Base-by-base conservation (phyloP, 2,329 filamentous ascomycete genomes). In the Ophiocordyceps camponoti-leonardi region DNA sequence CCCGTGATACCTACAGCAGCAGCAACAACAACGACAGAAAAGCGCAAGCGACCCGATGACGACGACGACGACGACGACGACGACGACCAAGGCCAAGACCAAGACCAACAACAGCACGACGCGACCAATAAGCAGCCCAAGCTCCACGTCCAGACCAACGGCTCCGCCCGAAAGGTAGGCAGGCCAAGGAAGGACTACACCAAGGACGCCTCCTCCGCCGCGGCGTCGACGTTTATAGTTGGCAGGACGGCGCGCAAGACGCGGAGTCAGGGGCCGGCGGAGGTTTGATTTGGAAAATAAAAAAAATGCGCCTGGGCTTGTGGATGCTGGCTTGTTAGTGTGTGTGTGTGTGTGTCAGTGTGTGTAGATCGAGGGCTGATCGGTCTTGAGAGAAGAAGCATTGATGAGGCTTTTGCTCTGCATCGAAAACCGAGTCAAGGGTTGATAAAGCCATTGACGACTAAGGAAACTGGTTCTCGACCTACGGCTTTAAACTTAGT, bases 71-170 rank as follows among this genome's bases (percentile, higher is more conserved):
- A n/a, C n/a, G n/a, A n/a, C n/a, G n/a, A n/a, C n/a, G n/a, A n/a
- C n/a, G n/a, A n/a, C n/a, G n/a, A n/a, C n/a, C n/a, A n/a, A n/a
- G n/a, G n/a, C n/a, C n/a, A n/a, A n/a, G n/a, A n/a, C n/a, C n/a
- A n/a, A n/a, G n/a, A n/a, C n/a, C n/a, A n/a, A n/a, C 54, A 69
- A 68, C 50, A 56, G 59, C 45, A 67, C 64, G 51, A 56, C 62
- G 7, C 40, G 60, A 62, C 39, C 53, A 53, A n/a, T 45, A 51
- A 53, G 20, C 51, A 51, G 22, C n/a, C n/a, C n/a, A 55, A 54
- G 6, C 50, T 45, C 5, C 44, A 43, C 10, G 31, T 50, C 18
- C 18, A 30, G 4, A 28, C 20, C 44, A 40, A 40, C 8, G 44
- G 23, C 14, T 10, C 30, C 23, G 22, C 44, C 14, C 56, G 56